phyloP scores from a whole-genome alignment of 257 asterid species.

The Linderniella brevidens region DNA sequence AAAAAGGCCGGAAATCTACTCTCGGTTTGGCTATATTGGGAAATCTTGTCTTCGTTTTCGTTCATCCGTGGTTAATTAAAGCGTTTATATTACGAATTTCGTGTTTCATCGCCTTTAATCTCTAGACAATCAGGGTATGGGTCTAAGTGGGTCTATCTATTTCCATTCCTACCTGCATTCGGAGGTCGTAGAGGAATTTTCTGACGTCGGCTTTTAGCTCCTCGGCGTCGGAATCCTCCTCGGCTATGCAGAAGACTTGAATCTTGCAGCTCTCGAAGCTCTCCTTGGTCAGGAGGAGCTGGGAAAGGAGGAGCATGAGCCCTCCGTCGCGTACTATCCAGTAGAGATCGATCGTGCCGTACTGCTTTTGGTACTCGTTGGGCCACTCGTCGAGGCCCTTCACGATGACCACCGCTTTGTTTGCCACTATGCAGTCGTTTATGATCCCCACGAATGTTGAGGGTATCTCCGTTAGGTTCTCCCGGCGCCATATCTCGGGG shows the following conservation, averaged over 20 bases:
- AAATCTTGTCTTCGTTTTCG: no score
- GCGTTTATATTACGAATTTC: no score
- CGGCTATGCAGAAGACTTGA: slow-evolving; percentile 91
- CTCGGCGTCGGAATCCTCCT: slow-evolving; percentile 93
- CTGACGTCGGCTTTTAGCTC: slow-evolving; percentile 76
- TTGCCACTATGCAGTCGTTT: slow-evolving; percentile 90
- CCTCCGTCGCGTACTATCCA: slow-evolving; percentile 99
- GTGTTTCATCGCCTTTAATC: no score
- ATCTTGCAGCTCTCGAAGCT: slow-evolving; percentile 95
- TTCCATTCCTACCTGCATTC: no score
- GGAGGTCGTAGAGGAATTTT: slow-evolving; percentile 87
- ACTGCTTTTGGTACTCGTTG: slow-evolving; percentile 85
- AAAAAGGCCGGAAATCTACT: no score
- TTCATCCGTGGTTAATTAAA: no score
- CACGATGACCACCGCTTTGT: slow-evolving; percentile 89
- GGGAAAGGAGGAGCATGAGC: slow-evolving; percentile 90
- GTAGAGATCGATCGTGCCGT: slow-evolving; percentile 82
- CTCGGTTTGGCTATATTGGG: no score
- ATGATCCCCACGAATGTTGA: slow-evolving; percentile 82
- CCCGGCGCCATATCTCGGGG: slow-evolving; percentile 97
- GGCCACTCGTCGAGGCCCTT: slow-evolving; percentile 99
- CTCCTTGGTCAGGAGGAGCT: slow-evolving; percentile 80
- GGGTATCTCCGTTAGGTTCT: slow-evolving; percentile 73
- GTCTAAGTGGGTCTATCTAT: no score
- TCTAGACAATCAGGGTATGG: no score